Conservation (phyloP, 1,284 basidiomycete species). For the Schizophyllum commune region DNA sequence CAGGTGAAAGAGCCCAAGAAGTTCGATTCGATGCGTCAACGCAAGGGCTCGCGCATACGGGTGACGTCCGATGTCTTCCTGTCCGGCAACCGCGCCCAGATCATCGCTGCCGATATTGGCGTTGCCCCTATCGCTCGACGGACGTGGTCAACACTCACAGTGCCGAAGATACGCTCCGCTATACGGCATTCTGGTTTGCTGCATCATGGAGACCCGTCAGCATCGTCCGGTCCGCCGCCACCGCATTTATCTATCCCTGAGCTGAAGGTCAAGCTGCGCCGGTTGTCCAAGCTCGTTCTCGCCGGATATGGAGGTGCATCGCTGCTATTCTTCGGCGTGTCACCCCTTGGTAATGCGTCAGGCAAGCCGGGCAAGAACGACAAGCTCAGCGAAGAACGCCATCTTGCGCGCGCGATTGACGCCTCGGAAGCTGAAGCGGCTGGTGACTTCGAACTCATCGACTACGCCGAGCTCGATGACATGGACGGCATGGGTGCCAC, state of each 20-base stretch:
- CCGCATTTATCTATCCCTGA: slow-evolving; percentile 24
- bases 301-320: slow-evolving; percentile 76
- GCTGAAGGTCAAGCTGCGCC: slow-evolving; percentile 58
- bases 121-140: slow-evolving; percentile 25
- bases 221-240: background rate
- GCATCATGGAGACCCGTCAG: slow-evolving; percentile 1
- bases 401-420: slow-evolving; percentile 56
- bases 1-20: slow-evolving; percentile 41
- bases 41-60: slow-evolving; percentile 46
- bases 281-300: slow-evolving; percentile 71
- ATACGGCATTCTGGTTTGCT: background rate
- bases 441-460: slow-evolving; percentile 25
- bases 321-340: slow-evolving; percentile 70
- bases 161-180: background rate
- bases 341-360: slow-evolving; percentile 29
- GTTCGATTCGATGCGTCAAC: slow-evolving; percentile 14
- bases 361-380: slow-evolving; percentile 23
- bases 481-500: slow-evolving; percentile 12
- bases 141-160: slow-evolving; percentile 7
- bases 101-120: slow-evolving; percentile 67
- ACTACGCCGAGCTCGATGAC: slow-evolving; percentile 14
- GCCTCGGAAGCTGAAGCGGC: slow-evolving; percentile 59
- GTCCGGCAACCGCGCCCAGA: slow-evolving; percentile 54
- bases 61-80: slow-evolving; percentile 64
- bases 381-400: slow-evolving; percentile 47